Conservation (phyloP, 2,329 filamentous ascomycete species). For the Verticillium tricorpus region DNA sequence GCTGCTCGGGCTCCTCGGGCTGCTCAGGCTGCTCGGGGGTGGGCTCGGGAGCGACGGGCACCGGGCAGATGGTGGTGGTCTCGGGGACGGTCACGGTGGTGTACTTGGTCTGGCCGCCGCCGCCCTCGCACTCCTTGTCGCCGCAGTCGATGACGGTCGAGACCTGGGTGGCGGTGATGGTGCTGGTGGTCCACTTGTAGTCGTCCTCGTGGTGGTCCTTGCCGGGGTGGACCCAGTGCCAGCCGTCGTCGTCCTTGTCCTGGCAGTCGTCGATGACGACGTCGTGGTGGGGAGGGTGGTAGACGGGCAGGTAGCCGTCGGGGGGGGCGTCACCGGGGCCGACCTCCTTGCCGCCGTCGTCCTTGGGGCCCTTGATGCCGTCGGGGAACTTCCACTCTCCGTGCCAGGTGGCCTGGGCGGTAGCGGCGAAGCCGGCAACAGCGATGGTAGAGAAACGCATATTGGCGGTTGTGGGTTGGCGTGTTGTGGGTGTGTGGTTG, state of each 20-base stretch:
- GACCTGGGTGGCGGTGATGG: constrained; percentile 31
- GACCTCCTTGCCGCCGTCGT: constrained; percentile 8
- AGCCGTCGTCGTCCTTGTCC: constrained; percentile 20
- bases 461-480: background rate
- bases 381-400: constrained; percentile 16
- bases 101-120: constrained; percentile 23
- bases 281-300: constrained; percentile 30
- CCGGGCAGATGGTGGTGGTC: constrained; percentile 40
- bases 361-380: constrained; percentile 12
- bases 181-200: constrained; percentile 36
- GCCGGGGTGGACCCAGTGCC: constrained; percentile 32
- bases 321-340: constrained; percentile 19
- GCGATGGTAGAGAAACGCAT: constrained; percentile 14
- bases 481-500: constrained; percentile 1
- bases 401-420: constrained; percentile 10
- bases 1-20: background rate
- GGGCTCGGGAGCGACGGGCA: constrained; percentile 22
- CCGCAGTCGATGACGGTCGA: constrained; percentile 35
- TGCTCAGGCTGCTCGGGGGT: constrained; percentile 24
- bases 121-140: constrained; percentile 32
- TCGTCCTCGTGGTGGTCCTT: constrained; percentile 12
- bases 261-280: constrained; percentile 32
- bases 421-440: constrained; percentile 12
- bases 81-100: constrained; percentile 33
- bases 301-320: constrained; percentile 22